Evolutionary conservation across 2,329 filamentous ascomycete species (phyloP).

Genomic region (Dryadomyces quercivorus): DNA sequence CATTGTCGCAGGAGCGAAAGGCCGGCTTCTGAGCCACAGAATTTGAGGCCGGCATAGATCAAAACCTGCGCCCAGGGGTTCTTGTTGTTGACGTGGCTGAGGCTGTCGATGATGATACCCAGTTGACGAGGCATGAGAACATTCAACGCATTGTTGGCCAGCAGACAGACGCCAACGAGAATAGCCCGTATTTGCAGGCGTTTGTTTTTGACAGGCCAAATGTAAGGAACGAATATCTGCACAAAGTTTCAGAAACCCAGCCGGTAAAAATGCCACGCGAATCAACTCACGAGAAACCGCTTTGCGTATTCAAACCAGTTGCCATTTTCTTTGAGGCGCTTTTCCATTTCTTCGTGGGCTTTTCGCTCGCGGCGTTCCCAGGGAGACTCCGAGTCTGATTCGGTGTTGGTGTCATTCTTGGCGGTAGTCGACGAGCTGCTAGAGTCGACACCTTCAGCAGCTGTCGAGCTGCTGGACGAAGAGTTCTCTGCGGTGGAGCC

Average conservation of each 20-base stretch:
- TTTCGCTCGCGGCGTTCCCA: constrained; percentile 41
- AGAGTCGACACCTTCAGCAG: constrained; percentile 13
- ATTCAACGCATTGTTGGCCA: constrained; percentile 61
- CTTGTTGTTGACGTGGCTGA: constrained; percentile 37
- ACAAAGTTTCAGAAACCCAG: background rate
- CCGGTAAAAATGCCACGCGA: background rate
- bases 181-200: constrained; percentile 55
- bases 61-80: constrained; percentile 40
- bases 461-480: constrained; percentile 26
- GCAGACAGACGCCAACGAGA: constrained; percentile 54
- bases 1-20: constrained; percentile 40
- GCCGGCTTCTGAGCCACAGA: constrained; percentile 42
- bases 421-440: background rate
- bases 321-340: constrained; percentile 60
- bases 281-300: constrained; percentile 45
- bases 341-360: constrained; percentile 47
- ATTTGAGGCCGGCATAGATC: constrained; percentile 36
- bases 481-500: constrained; percentile 26
- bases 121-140: constrained; percentile 71
- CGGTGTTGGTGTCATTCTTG: constrained; percentile 15
- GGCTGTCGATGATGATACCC: constrained; percentile 62
- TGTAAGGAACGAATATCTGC: constrained; percentile 62
- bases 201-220: constrained; percentile 61
- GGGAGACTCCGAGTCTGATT: constrained; percentile 34
- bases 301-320: constrained; percentile 69